Conservation (phyloP, 2,329 filamentous ascomycete genomes). For the Arthrinium puccinioides region DNA sequence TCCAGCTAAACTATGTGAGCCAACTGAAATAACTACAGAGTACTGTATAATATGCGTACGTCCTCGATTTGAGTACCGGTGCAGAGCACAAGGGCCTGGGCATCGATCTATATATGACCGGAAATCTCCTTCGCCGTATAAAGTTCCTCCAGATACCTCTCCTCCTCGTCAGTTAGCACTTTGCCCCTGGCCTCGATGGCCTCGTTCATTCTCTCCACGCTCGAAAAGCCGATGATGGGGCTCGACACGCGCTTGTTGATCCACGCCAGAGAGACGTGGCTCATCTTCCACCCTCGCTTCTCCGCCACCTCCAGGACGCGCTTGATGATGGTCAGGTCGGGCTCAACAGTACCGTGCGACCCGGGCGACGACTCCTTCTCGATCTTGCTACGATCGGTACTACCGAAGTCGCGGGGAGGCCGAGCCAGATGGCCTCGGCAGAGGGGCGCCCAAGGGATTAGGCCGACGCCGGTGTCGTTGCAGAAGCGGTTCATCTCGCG, state of each 20-base stretch:
- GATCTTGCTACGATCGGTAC: conserved; percentile 20
- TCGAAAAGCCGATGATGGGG: conserved; percentile 57
- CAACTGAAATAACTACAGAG: no score
- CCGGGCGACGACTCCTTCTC: conserved; percentile 29
- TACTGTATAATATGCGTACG: no score
- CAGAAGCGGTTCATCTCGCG: conserved; percentile 37
- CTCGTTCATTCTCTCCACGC: conserved; percentile 52
- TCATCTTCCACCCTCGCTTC: conserved; percentile 53
- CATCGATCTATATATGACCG: conserved; percentile 18
- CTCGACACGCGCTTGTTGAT: conserved; percentile 43
- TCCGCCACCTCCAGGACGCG: conserved; percentile 51
- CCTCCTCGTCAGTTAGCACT: conserved; percentile 49
- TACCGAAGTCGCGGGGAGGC: conserved; percentile 21
- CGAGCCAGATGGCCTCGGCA: conserved; percentile 29
- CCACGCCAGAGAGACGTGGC: conserved; percentile 59
- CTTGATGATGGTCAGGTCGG: conserved; percentile 32
- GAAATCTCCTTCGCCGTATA: conserved; percentile 46
- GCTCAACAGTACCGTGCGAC: conserved; percentile 24
- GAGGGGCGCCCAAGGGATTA: conserved; percentile 33
- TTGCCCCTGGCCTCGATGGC: conserved; percentile 40
- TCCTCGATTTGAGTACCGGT: no score
- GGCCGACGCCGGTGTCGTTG: conserved; percentile 30
- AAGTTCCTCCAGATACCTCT: conserved; percentile 53
- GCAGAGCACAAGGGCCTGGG: no score
- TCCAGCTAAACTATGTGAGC: no score